Conservation (phyloP, 2,329 filamentous ascomycete genomes). For the Clathrospora elynae region DNA sequence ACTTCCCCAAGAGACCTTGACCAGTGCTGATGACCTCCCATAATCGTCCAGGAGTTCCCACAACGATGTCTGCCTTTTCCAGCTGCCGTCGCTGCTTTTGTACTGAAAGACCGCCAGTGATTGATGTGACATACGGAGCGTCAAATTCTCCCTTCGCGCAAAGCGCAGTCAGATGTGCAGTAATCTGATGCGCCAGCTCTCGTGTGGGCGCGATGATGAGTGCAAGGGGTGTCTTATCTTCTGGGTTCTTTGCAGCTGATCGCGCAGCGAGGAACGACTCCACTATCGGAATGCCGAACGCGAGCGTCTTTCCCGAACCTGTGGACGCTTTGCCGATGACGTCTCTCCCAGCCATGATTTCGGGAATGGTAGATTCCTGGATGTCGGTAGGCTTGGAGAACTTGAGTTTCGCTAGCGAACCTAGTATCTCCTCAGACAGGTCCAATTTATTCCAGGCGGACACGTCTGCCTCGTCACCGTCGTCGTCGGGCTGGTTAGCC, state of each 20-base stretch:
- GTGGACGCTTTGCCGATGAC: conserved; percentile 96
- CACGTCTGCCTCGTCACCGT: conserved; percentile 68
- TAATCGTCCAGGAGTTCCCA: conserved; percentile 87
- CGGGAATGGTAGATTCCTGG: conserved; percentile 78
- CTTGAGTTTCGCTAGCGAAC: conserved; percentile 76
- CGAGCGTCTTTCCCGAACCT: conserved; percentile 94
- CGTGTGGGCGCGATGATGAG: conserved; percentile 88
- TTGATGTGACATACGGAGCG: conserved; percentile 70
- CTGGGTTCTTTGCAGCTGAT: conserved; percentile 42
- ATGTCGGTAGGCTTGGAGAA: conserved; percentile 84
- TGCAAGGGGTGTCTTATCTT: conserved; percentile 57
- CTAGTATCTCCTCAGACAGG: conserved; percentile 72
- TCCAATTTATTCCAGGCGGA: conserved; percentile 78
- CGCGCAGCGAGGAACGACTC: conserved; percentile 71
- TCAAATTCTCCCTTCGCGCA: conserved; percentile 69
- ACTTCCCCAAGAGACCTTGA: conserved; percentile 68
- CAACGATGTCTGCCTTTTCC: conserved; percentile 84
- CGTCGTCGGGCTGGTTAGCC: conserved; percentile 56
- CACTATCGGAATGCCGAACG: conserved; percentile 91
- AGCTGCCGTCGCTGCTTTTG: conserved; percentile 91
- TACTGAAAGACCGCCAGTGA: conserved; percentile 92
- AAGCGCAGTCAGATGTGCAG: conserved; percentile 77
- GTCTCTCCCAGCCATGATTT: conserved; percentile 81
- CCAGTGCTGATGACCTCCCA: conserved; percentile 92
- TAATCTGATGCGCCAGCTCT: conserved; percentile 91